Evolutionary conservation across 2,329 filamentous ascomycete species (phyloP).

Genomic region (Dactylellina parvicollis): DNA sequence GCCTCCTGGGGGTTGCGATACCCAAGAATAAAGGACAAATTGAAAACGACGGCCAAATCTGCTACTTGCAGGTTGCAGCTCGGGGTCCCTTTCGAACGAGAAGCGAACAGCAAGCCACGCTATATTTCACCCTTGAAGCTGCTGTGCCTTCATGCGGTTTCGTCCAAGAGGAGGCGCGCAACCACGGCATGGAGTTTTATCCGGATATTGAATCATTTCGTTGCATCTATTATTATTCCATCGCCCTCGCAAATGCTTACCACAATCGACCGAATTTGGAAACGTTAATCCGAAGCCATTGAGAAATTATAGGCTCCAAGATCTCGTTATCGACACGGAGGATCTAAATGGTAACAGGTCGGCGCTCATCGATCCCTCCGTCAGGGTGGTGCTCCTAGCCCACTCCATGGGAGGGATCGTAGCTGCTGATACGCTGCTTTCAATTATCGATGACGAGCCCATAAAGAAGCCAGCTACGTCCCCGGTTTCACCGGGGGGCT

Average conservation of each 20-base stretch:
- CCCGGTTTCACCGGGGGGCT: conserved; percentile 58
- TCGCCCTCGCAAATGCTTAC: background rate
- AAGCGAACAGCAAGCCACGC: conserved; percentile 7
- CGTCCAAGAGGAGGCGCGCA: background rate
- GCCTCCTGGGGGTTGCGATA: conserved; percentile 40
- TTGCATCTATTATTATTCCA: conserved; percentile 12
- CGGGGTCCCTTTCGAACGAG: conserved; percentile 7
- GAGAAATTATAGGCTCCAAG: conserved; percentile 48
- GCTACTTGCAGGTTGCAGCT: conserved; percentile 20
- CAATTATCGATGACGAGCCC: conserved; percentile 74
- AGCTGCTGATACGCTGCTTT: conserved; percentile 84
- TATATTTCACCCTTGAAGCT: conserved; percentile 26
- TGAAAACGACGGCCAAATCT: conserved; percentile 14
- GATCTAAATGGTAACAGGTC: conserved; percentile 76
- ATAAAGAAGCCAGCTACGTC: conserved; percentile 59
- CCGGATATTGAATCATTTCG: conserved; percentile 31
- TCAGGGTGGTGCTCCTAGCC: conserved; percentile 81
- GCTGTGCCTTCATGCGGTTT: conserved; percentile 46
- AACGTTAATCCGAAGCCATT: conserved; percentile 41
- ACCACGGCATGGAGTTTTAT: conserved; percentile 24
- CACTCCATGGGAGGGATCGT: conserved; percentile 96
- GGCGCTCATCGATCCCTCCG: conserved; percentile 80
- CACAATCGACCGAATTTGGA: conserved; percentile 50
- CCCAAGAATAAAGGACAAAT: conserved; percentile 38
- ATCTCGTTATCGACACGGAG: conserved; percentile 52